phyloP scores from a whole-genome alignment of 345 rosid genomes.

The Pseudoturritis turrita region DNA sequence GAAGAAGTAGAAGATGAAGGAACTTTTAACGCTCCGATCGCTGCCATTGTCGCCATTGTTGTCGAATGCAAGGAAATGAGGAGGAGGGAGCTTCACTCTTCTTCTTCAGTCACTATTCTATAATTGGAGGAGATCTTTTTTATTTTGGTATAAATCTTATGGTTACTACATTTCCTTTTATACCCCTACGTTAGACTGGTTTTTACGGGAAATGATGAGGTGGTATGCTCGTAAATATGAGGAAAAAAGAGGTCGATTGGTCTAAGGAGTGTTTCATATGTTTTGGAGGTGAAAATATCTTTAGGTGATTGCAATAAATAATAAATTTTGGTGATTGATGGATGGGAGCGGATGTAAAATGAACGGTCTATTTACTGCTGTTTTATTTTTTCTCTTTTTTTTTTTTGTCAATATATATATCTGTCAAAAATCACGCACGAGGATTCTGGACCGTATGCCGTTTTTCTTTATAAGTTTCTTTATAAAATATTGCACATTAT shows the following conservation, averaged over 20 bases:
- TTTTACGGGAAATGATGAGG: background rate
- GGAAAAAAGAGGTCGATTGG: background rate
- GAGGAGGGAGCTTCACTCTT: background rate
- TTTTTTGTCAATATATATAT: background rate
- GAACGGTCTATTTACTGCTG: slow-evolving; percentile 20
- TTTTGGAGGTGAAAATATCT: slow-evolving; percentile 27
- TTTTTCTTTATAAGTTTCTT: background rate
- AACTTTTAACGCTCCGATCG: slow-evolving; percentile 41
- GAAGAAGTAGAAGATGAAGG: slow-evolving; percentile 27
- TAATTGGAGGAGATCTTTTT: background rate
- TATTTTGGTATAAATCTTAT: background rate
- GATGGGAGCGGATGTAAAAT: slow-evolving; percentile 9
- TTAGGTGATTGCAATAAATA: background rate
- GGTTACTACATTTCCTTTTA: background rate
- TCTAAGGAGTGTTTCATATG: background rate
- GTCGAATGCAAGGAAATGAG: background rate
- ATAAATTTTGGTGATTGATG: slow-evolving; percentile 7
- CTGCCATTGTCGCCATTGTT: slow-evolving; percentile 62
- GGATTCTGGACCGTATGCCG: slow-evolving; percentile 4
- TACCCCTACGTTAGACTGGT: background rate
- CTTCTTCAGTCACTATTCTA: slow-evolving; percentile 8
- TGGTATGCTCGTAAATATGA: background rate
- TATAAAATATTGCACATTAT: no score
- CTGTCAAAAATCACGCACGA: slow-evolving; percentile 11
- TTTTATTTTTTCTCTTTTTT: background rate